A percentile compares a stretch with the other conserved stretches of the same genome.
phyloP scores from a whole-genome alignment of 176 grass and related monocot species.

The Tuctoria greenei region DNA sequence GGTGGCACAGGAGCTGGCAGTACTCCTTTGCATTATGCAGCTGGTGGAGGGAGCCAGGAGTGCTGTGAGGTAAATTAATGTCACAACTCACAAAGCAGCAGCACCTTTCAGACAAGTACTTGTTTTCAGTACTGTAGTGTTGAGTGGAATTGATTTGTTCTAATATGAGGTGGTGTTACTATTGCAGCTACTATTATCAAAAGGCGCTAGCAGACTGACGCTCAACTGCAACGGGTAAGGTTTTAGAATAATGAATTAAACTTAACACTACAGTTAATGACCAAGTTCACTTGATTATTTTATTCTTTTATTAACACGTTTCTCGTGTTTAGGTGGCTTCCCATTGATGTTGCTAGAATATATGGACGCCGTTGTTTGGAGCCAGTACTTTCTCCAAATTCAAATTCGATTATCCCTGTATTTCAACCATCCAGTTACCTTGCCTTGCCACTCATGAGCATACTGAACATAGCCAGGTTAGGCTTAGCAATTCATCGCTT shows the following conservation, averaged over 20 bases:
- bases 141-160: slow-evolving; percentile 1
- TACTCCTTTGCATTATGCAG: slow-evolving; percentile 91
- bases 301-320: slow-evolving; percentile 18
- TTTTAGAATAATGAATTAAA: slow-evolving; percentile 17
- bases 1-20: slow-evolving; percentile 79
- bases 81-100: slow-evolving; percentile 34
- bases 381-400: slow-evolving; percentile 84
- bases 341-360: slow-evolving; percentile 80
- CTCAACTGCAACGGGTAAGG: slow-evolving; percentile 96
- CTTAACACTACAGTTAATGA: background rate
- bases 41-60: slow-evolving; percentile 74
- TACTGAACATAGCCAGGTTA: slow-evolving; percentile 98
- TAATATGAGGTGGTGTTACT: slow-evolving; percentile 23
- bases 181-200: slow-evolving; percentile 78
- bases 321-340: slow-evolving; percentile 78
- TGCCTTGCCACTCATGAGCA: slow-evolving; percentile 89
- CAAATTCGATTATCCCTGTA: slow-evolving; percentile 54
- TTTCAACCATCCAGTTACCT: slow-evolving; percentile 83
- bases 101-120: slow-evolving; percentile 15
- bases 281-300: background rate
- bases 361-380: slow-evolving; percentile 70
- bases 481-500: slow-evolving; percentile 26
- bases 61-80: slow-evolving; percentile 77
- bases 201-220: slow-evolving; percentile 83
- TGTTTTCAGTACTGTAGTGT: background rate